Evolutionary conservation across 176 grass and related monocot genomes (phyloP), one percentile per base, ranked within the genome.

Genomic region (Carex pumila): DNA sequence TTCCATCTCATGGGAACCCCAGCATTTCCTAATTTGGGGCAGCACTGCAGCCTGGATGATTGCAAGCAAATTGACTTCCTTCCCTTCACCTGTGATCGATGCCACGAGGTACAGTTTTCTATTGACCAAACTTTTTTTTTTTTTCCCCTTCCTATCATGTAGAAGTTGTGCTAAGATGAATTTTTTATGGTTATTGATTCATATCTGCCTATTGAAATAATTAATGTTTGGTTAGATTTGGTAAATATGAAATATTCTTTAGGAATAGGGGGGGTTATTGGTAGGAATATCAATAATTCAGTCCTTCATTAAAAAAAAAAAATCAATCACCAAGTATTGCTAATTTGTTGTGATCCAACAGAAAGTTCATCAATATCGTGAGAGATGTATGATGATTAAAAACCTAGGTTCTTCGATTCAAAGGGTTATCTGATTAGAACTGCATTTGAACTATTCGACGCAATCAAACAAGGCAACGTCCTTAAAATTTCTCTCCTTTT

Each of bases 71-170:
- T 95, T 85, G 93, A 99, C 80, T 99, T 99, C 91, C 86, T 99
- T 81, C 96, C 96, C 76, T 99, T 99, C 90, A 99, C 89, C 85
- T 98, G 96, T 86, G 92, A 99, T 83, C 85, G 97, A 34, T 99
- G 93, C 91, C 80, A 88, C 70, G 56, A 92, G 85, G 96, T 99
- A 86, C 59, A 83, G 69, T 50, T 69, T 71, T 81, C 41, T 21
- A 8, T 47, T 32, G 12, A 41, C 76, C 22, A 22, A 62, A 22
- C 73, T 43, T 57, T 29, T 60, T 22, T 1, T 41, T 15, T 50
- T 78, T 2, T 61, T 1, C 1, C 5, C 37, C 1, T 8, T 39
- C 6, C 43, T 66, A n/a, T 58, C 8, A 13, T 32, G 8, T 19
- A 17, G 6, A 71, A 19, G 14, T 87, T 53, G 10, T 34, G 13